Base-by-base conservation (phyloP, 2,329 filamentous ascomycete species). In the Ilyonectria mors-panacis region DNA sequence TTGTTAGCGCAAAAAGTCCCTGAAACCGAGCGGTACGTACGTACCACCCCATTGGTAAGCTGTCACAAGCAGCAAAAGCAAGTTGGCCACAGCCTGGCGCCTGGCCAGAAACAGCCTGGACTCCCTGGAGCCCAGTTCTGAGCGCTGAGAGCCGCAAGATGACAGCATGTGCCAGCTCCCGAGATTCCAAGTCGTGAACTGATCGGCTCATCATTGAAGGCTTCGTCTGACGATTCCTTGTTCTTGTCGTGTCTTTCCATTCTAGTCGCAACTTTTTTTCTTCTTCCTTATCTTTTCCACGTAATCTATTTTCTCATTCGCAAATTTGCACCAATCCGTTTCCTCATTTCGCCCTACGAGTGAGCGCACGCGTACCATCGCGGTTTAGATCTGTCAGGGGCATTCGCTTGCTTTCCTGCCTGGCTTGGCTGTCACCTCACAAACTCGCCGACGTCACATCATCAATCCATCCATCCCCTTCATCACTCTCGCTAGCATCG, bases 321-420 rank as follows among this genome's bases (percentile, higher is more conserved):
- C 10, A 53, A 53, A 53, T 35, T 53, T 53, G 35, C 33, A 19
- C 50, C 30, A 3, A 21, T 12, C 28, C 10, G 19, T 33, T 51
- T 30, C 50, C 50, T 53, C 50, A 53, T 53, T 53, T 53, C 50
- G 30, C 30, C 50, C 50, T 53, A n/a, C 50, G 30, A 23, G 17
- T 53, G 28, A 53, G 50, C 28, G 60, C 63, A 57, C 57, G 56
- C 63, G 57, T 65, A 33, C 63, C 51, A 50, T 61, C 57, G 47
- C 55, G 54, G 54, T 51, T 42, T 54, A 56, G 55, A 53, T 55
- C 51, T 55, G 45, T 62, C 63, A 66, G 58, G 63, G 63, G 63
- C 50, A 35, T 35, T 37, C 19, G 30, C 50, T n/a, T 21, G 48
- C 9, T 33, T 28, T 30, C 23, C 44, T 37, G 13, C 33, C 47